A percentile compares a stretch with the other conserved stretches of the same genome.
Evolutionary conservation across 257 asterid genomes (phyloP).

Genomic region (Gynochthodes officinalis): DNA sequence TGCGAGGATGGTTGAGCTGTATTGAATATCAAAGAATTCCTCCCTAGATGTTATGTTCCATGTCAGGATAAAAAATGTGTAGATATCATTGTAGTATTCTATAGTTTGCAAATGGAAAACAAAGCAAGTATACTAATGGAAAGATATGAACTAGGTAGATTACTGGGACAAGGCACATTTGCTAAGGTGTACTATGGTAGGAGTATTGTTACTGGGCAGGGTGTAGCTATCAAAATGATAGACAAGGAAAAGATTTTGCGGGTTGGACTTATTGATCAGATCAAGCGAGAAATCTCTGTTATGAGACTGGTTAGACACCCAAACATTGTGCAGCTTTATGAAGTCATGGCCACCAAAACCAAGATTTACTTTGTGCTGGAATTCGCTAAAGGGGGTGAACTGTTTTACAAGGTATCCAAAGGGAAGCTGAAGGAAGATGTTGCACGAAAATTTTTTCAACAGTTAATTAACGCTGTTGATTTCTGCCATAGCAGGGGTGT

Average conservation of each 20-base stretch:
- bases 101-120: conserved; percentile 44
- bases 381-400: conserved; percentile 81
- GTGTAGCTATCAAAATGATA: conserved; percentile 74
- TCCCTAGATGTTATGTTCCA: conserved; percentile 2
- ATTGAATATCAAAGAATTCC: neutral
- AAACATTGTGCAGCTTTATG: conserved; percentile 58
- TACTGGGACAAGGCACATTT: conserved; percentile 81
- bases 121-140: conserved; percentile 51
- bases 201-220: conserved; percentile 53
- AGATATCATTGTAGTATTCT: conserved; percentile 9
- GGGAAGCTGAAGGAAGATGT: conserved; percentile 64
- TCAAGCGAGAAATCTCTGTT: conserved; percentile 66
- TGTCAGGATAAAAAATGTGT: conserved; percentile 11
- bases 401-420: conserved; percentile 57
- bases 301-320: conserved; percentile 78
- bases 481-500: conserved; percentile 85
- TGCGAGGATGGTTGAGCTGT: conserved; percentile 44
- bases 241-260: conserved; percentile 59
- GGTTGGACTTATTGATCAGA: conserved; percentile 57
- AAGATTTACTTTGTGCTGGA: conserved; percentile 79
- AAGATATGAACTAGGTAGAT: conserved; percentile 67
- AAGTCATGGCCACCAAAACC: conserved; percentile 86
- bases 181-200: conserved; percentile 72
- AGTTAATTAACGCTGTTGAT: conserved; percentile 66
- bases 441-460: conserved; percentile 59